A percentile compares a stretch with the other conserved stretches of the same genome.
Evolutionary conservation across 805 yeast species (phyloP).

Genomic region (Pichia nanzhaoensis): DNA sequence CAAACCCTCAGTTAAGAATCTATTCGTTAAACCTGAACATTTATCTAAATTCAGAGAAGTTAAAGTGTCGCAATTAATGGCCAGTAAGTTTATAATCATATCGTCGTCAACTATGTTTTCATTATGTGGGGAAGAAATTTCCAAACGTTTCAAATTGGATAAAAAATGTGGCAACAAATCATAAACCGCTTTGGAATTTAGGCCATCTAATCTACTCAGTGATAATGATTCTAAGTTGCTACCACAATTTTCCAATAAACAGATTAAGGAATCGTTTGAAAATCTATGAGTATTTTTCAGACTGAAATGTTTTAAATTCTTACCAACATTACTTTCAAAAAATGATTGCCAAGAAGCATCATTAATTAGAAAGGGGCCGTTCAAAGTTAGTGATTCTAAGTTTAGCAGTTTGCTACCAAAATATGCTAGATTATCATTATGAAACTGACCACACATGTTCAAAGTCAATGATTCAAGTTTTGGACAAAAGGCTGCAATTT

Average conservation of each 20-base stretch:
- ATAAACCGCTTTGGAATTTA: slow-evolving; percentile 50
- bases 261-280: slow-evolving; percentile 54
- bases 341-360: slow-evolving; percentile 72
- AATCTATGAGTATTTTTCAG: slow-evolving; percentile 81
- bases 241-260: slow-evolving; percentile 59
- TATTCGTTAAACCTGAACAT: slow-evolving; percentile 66
- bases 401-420: slow-evolving; percentile 50
- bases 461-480: slow-evolving; percentile 57
- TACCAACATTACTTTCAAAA: slow-evolving; percentile 48
- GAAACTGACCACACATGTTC: slow-evolving; percentile 90
- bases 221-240: slow-evolving; percentile 47
- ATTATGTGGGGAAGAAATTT: slow-evolving; percentile 59
- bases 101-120: slow-evolving; percentile 68
- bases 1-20: slow-evolving; percentile 48
- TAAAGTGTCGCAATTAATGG: slow-evolving; percentile 56
- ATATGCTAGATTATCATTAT: slow-evolving; percentile 65
- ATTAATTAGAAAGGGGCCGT: slow-evolving; percentile 86
- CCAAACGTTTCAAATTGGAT: slow-evolving; percentile 47
- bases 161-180: slow-evolving; percentile 61
- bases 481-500: slow-evolving; percentile 77
- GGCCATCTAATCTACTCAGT: slow-evolving; percentile 66
- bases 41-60: slow-evolving; percentile 60
- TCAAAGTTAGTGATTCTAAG: slow-evolving; percentile 53
- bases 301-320: slow-evolving; percentile 50
- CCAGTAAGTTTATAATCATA: slow-evolving; percentile 50